These are phyloP conservation scores for Mortierella sp. DNA, from an alignment of 371 early-diverging fungal species.

Conservation along the genomic window DNA sequence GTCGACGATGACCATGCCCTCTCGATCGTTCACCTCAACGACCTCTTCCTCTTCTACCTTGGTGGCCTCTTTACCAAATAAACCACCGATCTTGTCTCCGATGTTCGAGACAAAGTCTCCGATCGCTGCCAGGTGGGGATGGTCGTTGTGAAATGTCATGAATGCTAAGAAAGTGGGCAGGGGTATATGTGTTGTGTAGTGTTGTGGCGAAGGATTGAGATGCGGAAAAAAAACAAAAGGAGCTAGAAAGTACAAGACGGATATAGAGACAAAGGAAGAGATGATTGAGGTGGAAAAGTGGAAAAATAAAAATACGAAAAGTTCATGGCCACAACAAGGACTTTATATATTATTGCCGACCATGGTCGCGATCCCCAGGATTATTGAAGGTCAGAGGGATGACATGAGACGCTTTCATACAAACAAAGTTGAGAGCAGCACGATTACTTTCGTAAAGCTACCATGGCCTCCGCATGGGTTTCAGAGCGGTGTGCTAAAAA, in stretches of 20 bases:
- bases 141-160: slow-evolving; percentile 33
- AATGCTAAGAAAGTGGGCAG: not conserved
- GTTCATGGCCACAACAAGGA: no score
- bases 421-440: slow-evolving; percentile 8
- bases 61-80: slow-evolving; percentile 10
- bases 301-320: no score
- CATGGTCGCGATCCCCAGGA: no score
- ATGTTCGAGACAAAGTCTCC: slow-evolving; percentile 37
- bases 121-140: slow-evolving; percentile 28
- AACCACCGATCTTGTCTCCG: slow-evolving; percentile 22
- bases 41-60: slow-evolving; percentile 11
- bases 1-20: slow-evolving; percentile 10
- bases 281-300: no score
- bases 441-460: not conserved
- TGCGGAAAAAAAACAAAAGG: not conserved
- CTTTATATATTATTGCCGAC: no score
- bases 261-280: no score
- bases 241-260: no score
- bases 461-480: not conserved
- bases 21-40: slow-evolving; percentile 23
- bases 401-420: not conserved
- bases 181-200: no score
- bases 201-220: no score
- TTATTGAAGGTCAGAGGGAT: not conserved
- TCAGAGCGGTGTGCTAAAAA: slow-evolving; percentile 12